Base-by-base conservation (phyloP, 2,329 filamentous ascomycete genomes). In the Metarhizium rileyi region DNA sequence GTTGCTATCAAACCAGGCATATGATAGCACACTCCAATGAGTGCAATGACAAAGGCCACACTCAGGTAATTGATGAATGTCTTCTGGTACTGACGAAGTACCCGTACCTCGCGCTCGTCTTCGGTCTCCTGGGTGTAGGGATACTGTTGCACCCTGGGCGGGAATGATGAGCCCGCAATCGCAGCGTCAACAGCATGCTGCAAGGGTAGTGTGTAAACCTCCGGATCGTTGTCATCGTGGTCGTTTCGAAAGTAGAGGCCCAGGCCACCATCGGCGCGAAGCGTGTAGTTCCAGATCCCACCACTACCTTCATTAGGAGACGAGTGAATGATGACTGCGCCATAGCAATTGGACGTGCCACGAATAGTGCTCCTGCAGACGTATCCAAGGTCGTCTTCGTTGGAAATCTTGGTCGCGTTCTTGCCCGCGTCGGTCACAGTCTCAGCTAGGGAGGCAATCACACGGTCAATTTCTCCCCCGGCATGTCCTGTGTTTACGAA, bases 401-500 rank as follows among this genome's bases (percentile, higher is more conserved):
- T 48, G n/a, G 40, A 30, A 9, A 63, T 51, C 0, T 40, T 56
- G 4, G 52, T 59, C 8, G 61, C 57, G 18, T 59, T 59, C 47
- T 57, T 60, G 3, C 63, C 63, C 1, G 61, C 60, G 8, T 45
- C 49, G 0, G 47, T 47, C 22, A 63, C 55, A 9, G 53, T 51
- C 2, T 54, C 46, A 25, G 53, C 50, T 12, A 61, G 62, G 5
- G 69, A 62, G 52, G 75, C 69, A 53, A 91, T 88, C 28, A 91
- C 80, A 12, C 70, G 68, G 48, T 84, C 80, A 49, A 91, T 87
- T 50, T 83, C 76, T 16, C 86, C 86, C 14, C 79, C 82, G 0
- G 71, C 71, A 48, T 78, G 68, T n/a, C 84, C 85, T 63, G 80
- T 87, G 61, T 90, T 83, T 47, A 91, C 81, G 52, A 94, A 86